Base-by-base conservation (phyloP, 768 basidiomycete genomes). In the Mycena rosella region DNA sequence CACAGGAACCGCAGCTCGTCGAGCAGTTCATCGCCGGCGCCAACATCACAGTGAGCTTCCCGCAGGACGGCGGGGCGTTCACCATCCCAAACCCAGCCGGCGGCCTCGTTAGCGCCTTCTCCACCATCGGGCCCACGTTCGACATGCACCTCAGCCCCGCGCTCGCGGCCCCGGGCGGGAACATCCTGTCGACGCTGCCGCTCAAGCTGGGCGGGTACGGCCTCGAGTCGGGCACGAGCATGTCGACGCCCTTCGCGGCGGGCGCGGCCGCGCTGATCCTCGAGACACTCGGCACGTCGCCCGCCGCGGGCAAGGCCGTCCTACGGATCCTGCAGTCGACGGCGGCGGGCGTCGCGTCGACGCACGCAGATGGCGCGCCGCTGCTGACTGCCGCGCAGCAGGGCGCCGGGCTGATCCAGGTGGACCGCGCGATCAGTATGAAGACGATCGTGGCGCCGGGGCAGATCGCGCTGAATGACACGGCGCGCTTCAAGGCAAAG, bases 41-140 rank as follows among this genome's bases (percentile, higher is more conserved):
- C 2, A 73, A 71, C 18, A 68, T 83, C 57, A 74, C 74, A 22
- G 49, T 81, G 47, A 75, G 79, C 15, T 81, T 81, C 75, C 78
- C 79, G 29, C 77, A 81, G 68, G 49, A 61, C 38, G 78, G 78
- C 34, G 74, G 53, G 2, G 64, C 71, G 15, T 74, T 75, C 63
- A 66, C 76, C 38, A 81, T 88, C 65, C 80, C 88, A 40, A 85
- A 89, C 70, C 74, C 81, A 5, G 72, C 80, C 17, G 89, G 87
- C 24, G 85, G 86, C 44, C 84, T 89, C 30, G 81, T 89, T 26
- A 89, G 87, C 15, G 55, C 69, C 54, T 83, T 81, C 75, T 77
- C 81, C n/a, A 76, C 79, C 34, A 81, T 78, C 54, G 85, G 85
- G 11, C 85, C 84, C 2, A 81, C 83, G 10, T 79, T 81, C 71